Conservation (phyloP, 2,329 filamentous ascomycete species). For the Aspergillus texensis region DNA sequence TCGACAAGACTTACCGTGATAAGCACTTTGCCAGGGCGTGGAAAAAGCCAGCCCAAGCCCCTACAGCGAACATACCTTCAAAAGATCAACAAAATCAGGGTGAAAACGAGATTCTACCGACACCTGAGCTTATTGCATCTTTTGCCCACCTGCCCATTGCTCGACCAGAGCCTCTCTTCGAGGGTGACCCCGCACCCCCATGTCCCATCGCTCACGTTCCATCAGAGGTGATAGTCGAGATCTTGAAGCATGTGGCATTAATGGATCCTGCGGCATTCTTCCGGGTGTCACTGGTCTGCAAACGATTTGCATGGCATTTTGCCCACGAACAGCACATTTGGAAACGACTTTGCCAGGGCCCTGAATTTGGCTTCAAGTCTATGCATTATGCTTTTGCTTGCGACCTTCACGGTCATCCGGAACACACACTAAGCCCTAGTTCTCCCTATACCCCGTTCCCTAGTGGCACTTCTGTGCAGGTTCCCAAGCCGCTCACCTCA, state of each 20-base stretch:
- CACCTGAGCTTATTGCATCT: conserved; percentile 71
- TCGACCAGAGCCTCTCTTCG: conserved; percentile 66
- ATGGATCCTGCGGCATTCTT: conserved; percentile 76
- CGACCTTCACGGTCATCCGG: conserved; percentile 54
- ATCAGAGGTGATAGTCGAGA: conserved; percentile 80
- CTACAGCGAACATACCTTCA: conserved; percentile 54
- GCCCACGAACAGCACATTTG: conserved; percentile 83
- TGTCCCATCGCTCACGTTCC: conserved; percentile 79
- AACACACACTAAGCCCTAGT: conserved; percentile 34
- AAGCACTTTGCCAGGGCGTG: conserved; percentile 80
- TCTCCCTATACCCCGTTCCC: conserved; percentile 43
- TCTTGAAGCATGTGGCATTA: conserved; percentile 73
- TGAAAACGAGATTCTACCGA: conserved; percentile 50
- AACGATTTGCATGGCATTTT: conserved; percentile 81
- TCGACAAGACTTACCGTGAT: conserved; percentile 84
- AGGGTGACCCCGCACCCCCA: conserved; percentile 72
- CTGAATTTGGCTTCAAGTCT: conserved; percentile 73
- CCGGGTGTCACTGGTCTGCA: conserved; percentile 79
- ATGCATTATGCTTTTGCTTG: conserved; percentile 82
- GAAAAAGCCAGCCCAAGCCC: conserved; percentile 48
- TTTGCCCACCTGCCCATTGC: conserved; percentile 74
- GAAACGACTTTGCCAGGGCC: conserved; percentile 71
- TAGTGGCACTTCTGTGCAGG: conserved; percentile 26
- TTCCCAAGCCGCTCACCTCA: conserved; percentile 48
- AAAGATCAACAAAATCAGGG: conserved; percentile 61